Percentiles rank a stretch among this genome's conserved stretches.
These are phyloP conservation scores for Neurospora sublineolata DNA, from an alignment of 495 filamentous ascomycete species.

Conservation along the genomic window DNA sequence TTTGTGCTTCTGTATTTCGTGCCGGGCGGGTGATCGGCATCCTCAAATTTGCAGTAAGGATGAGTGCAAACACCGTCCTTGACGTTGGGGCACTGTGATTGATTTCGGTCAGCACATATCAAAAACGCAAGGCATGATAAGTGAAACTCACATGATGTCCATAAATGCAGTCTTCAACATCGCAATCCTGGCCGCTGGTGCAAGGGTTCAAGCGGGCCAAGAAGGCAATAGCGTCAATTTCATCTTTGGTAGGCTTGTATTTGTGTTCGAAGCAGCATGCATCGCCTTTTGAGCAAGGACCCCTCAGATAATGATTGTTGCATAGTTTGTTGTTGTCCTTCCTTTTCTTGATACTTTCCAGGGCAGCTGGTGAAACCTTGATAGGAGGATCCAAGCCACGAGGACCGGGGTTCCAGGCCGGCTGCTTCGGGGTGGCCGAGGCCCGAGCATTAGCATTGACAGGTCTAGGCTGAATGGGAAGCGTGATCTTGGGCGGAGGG, in stretches of 20 bases:
- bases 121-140: not conserved
- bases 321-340: conserved; percentile 69
- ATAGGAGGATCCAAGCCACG: conserved; percentile 41
- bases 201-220: conserved; percentile 74
- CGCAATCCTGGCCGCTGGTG: conserved; percentile 59
- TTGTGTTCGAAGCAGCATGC: conserved; percentile 68
- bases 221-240: conserved; percentile 54
- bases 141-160: conserved; percentile 49
- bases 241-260: conserved; percentile 54
- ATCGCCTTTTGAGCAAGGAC: conserved; percentile 59
- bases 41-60: conserved; percentile 35
- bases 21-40: conserved; percentile 38
- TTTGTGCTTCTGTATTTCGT: conserved; percentile 31
- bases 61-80: conserved; percentile 29
- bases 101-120: not conserved
- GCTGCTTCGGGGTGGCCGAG: conserved; percentile 7
- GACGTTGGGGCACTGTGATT: conserved; percentile 28
- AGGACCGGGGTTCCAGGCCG: conserved; percentile 40
- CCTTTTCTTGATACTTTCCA: conserved; percentile 65
- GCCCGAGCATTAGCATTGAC: conserved; percentile 4
- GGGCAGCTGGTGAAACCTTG: conserved; percentile 39
- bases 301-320: conserved; percentile 73
- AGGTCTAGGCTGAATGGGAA: conserved; percentile 19
- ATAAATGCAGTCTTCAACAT: conserved; percentile 70
- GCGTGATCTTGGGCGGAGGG: conserved; percentile 26